Percentiles rank a stretch among this genome's conserved stretches.
Evolutionary conservation across 2,329 filamentous ascomycete species (phyloP).

Genomic region (Fusarium multiceps): DNA sequence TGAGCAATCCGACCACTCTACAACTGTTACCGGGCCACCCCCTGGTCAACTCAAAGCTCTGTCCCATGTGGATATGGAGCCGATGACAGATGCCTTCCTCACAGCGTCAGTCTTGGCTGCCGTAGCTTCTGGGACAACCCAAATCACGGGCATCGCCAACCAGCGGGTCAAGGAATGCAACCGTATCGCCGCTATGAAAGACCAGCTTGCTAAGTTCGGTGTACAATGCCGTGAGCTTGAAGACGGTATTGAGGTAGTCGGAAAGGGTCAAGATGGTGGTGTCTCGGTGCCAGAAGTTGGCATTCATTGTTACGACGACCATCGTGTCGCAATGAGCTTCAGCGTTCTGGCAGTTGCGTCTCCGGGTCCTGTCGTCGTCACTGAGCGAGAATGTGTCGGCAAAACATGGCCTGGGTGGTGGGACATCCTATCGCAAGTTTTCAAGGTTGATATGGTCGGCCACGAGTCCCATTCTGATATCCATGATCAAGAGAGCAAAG

Average conservation of each 20-base stretch:
- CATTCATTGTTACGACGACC: constrained; percentile 95
- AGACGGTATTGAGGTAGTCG: constrained; percentile 86
- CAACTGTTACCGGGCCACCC: constrained; percentile 90
- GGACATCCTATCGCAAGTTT: constrained; percentile 85
- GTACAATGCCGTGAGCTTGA: constrained; percentile 88
- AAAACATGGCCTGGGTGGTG: constrained; percentile 99
- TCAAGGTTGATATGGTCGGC: constrained; percentile 81
- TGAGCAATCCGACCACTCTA: constrained; percentile 84
- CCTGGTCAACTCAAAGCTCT: constrained; percentile 79
- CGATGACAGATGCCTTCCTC: constrained; percentile 98
- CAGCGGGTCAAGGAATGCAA: constrained; percentile 99
- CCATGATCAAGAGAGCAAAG: constrained; percentile 23
- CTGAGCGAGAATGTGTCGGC: constrained; percentile 91
- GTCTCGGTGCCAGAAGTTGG: constrained; percentile 69
- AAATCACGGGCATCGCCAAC: constrained; percentile 94
- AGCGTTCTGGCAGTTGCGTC: constrained; percentile 83
- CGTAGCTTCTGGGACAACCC: constrained; percentile 83
- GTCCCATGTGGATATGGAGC: constrained; percentile 93
- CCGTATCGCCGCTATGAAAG: constrained; percentile 93
- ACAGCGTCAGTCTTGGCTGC: constrained; percentile 94
- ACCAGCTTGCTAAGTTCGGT: constrained; percentile 93
- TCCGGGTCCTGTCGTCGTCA: constrained; percentile 77
- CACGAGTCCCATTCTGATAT: constrained; percentile 63
- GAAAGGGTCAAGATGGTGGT: constrained; percentile 58
- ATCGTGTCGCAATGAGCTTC: constrained; percentile 98